Evolutionary conservation across 352 stramenopile species (phyloP), one percentile per base, ranked within the genome.

Genomic region (Globisporangium carolinianum): DNA sequence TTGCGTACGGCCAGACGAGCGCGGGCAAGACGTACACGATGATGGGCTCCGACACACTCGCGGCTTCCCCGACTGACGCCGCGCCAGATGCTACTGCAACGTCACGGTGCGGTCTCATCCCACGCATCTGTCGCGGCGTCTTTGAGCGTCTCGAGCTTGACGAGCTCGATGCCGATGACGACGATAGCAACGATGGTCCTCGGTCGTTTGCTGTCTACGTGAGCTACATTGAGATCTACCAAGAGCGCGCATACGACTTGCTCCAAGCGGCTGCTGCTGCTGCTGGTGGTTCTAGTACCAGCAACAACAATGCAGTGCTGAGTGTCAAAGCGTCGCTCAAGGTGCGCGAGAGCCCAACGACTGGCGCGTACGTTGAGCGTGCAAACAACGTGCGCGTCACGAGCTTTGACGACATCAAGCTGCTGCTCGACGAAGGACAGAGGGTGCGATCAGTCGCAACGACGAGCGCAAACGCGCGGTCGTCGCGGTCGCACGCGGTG

Each of bases 181-280:
- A 15, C 56, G 14, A 43, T 10, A 49, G 45, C 8, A 41, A 18
- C 8, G 58, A 65, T 15, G 18, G 18, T 24, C 18, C 18, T 24
- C 18, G 18, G 18, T 24, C 18, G 18, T 71, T 62, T 51, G 57
- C 67, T 32, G 60, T 90, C 3, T 66, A 87, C 52, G 70, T 93
- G 51, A 91, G 79, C 58, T 93, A 87, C 57, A 72, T 91, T n/a
- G 83, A 91, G 58, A 84, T 93, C 24, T 90, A 88, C 56, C 75
- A 91, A 17, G 81, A 94, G 42, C 79, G 57, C 49, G 79, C 90
- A 7, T 91, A 87, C 45, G 81, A 91, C 45, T 48, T 94, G 9
- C 64, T 94, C 3, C 61, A 70, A 24, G 24, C 60, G 10, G 41
- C 48, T 8, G 55, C 24, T 51, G 43, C 43, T 4, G 17, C 42